Conservation (phyloP, 139 green algal genomes). For the Nannochloris sp. region DNA sequence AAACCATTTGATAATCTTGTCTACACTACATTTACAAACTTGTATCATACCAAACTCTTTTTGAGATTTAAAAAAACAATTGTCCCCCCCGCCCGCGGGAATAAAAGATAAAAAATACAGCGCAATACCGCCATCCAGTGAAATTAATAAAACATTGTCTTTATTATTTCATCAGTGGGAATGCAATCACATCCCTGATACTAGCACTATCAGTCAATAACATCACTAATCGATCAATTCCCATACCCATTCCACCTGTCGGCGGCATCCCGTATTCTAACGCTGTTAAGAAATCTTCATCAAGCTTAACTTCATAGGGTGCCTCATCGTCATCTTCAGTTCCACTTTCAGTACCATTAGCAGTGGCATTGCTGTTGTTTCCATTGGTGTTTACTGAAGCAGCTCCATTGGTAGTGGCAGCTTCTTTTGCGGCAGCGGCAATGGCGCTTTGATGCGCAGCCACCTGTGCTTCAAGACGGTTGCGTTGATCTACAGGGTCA, state of each 20-base stretch:
- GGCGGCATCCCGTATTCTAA: slow-evolving; percentile 97
- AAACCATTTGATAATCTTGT: too few relatives aligned
- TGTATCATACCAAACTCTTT: too few relatives aligned
- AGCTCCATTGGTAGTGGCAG: slow-evolving; percentile 5
- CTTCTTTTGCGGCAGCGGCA: neutral
- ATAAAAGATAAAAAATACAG: too few relatives aligned
- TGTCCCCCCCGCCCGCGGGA: too few relatives aligned
- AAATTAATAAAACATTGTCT: too few relatives aligned
- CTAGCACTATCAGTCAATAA: slow-evolving; percentile 86
- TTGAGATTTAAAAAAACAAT: too few relatives aligned
- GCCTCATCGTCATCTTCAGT: slow-evolving; percentile 22
- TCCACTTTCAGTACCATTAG: too few relatives aligned
- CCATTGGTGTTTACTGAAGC: neutral
- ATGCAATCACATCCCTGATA: slow-evolving; percentile 97
- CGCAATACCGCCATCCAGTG: too few relatives aligned
- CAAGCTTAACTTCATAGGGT: slow-evolving; percentile 62
- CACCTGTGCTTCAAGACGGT: slow-evolving; percentile 81
- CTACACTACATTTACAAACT: too few relatives aligned
- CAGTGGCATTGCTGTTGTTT: neutral
- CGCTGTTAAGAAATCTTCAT: slow-evolving; percentile 94
- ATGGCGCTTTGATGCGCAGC: slow-evolving; percentile 29
- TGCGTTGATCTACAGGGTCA: slow-evolving; percentile 92
- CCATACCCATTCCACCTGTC: slow-evolving; percentile 92
- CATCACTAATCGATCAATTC: slow-evolving; percentile 97
- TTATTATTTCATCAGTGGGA: slow-evolving; percentile 82